These are phyloP conservation scores for Wickerhamiella kurtzmanii DNA, from an alignment of 805 yeast genomes.

Conservation along the genomic window DNA sequence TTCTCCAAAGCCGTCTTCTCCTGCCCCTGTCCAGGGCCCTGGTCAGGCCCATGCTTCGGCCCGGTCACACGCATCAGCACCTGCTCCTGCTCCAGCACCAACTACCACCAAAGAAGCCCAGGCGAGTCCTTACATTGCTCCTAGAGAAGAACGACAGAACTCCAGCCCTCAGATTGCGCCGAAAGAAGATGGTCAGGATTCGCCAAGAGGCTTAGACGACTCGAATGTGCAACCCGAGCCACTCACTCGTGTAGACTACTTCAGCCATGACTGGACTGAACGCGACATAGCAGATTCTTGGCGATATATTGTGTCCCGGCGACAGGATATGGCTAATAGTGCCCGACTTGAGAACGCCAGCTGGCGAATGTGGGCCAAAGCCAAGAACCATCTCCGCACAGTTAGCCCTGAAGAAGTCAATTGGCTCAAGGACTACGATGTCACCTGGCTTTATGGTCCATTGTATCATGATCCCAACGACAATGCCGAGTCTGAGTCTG, in stretches of 20 bases:
- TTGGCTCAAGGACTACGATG: constrained; percentile 95
- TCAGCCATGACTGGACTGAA: constrained; percentile 94
- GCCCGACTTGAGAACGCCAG: constrained; percentile 73
- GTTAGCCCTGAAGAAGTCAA: constrained; percentile 84
- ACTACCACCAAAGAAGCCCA: no score
- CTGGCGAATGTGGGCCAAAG: constrained; percentile 94
- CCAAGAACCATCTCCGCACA: constrained; percentile 50
- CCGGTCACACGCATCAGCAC: no score
- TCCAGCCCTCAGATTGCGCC: background rate
- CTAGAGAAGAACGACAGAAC: no score
- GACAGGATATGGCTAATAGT: constrained; percentile 72
- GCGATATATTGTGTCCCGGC: constrained; percentile 75
- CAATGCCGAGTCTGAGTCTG: background rate
- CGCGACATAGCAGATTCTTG: constrained; percentile 86
- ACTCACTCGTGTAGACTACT: constrained; percentile 81
- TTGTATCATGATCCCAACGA: constrained; percentile 33
- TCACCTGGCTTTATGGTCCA: constrained; percentile 97
- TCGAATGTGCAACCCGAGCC: constrained; percentile 52
- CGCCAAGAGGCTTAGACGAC: constrained; percentile 13
- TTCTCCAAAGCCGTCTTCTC: background rate
- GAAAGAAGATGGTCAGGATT: background rate
- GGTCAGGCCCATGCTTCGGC: no score
- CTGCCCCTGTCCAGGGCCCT: background rate
- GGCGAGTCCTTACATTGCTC: no score
- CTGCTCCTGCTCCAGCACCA: no score